Evolutionary conservation across 108 stramenopile genomes (phyloP).

Genomic region (Pseudonitzschia multiseries): DNA sequence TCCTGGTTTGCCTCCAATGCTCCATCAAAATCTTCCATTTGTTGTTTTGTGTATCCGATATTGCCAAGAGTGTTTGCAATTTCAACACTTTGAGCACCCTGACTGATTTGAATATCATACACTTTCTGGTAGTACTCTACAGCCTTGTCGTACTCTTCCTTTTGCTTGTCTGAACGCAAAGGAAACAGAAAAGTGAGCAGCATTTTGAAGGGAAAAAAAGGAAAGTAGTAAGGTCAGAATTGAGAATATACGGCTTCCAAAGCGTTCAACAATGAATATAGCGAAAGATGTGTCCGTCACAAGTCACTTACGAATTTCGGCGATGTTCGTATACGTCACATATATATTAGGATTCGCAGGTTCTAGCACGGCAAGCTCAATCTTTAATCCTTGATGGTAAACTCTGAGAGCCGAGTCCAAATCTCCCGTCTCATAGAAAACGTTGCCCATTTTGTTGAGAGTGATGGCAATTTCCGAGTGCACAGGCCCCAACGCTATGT

Average conservation of each 20-base stretch:
- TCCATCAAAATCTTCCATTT: conserved; percentile 41
- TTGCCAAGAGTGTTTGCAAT: conserved; percentile 53
- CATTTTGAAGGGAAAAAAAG: no score
- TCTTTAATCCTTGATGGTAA: conserved; percentile 54
- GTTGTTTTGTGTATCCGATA: conserved; percentile 53
- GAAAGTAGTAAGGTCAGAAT: no score
- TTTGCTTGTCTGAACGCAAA: conserved; percentile 37
- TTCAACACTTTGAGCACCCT: conserved; percentile 26
- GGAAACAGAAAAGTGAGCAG: not conserved
- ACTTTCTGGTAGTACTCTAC: conserved; percentile 46
- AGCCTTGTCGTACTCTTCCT: conserved; percentile 42
- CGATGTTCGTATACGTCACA: conserved; percentile 66
- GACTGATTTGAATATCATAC: conserved; percentile 31
- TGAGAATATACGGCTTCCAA: no score
- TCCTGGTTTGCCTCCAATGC: conserved; percentile 51
- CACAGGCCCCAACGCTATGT: conserved; percentile 34
- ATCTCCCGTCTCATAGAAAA: conserved; percentile 53
- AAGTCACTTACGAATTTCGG: conserved; percentile 39
- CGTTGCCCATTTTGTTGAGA: conserved; percentile 60
- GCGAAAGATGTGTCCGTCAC: not conserved
- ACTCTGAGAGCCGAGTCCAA: conserved; percentile 50
- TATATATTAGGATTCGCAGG: conserved; percentile 45
- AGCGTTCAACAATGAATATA: not conserved
- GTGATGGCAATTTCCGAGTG: conserved; percentile 61
- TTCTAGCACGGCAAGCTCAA: conserved; percentile 52